Evolutionary conservation across 2,329 filamentous ascomycete species (phyloP), one percentile per base, ranked within the genome.

Genomic region (Pochonia chlamydosporia): DNA sequence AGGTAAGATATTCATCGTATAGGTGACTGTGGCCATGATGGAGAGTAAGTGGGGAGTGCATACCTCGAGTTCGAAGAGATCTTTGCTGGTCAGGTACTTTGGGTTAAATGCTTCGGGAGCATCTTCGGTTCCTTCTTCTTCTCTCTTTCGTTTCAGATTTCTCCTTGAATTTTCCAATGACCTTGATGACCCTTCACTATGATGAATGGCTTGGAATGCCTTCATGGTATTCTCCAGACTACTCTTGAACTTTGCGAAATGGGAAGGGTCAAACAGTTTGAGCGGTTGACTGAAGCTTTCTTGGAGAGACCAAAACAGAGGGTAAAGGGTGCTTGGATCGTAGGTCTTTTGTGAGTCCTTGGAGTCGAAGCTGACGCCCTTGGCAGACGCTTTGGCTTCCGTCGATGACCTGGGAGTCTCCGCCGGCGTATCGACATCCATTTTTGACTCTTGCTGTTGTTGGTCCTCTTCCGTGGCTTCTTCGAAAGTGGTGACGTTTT

Each of bases 1-100:
- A 36, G 46, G 13, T 26, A 30, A 31, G n/a, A 35, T 20, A 14
- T 23, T 24, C 28, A 13, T 16, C 33, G 4, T 7, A 24, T n/a
- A n/a, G n/a, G n/a, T n/a, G n/a, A n/a, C n/a, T n/a, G n/a, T n/a
- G n/a, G n/a, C n/a, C 7, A 20, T 3, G 3, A 35, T 13, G 23
- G 4, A 10, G n/a, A 14, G 25, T 23, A 35, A 46, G 25, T n/a
- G 20, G n/a, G 21, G 6, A 35, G 3, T 23, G 41, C 70, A 50
- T 74, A 89, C 87, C 78, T 99, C 93, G 40, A 99, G 79, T 59
- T 95, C 89, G 65, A 99, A 99, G 1, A 99, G 74, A 63, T 99
- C 95, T 54, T 87, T 81, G 64, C 91, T 97, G n/a, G 93, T 99
- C 16, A 99, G 78, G 63, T 99, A 99, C 63, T 97, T 99, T 1